A percentile compares a stretch with the other conserved stretches of the same genome.
Conservation (phyloP, 1,284 basidiomycete genomes). For the Vanrija pseudolonga region DNA sequence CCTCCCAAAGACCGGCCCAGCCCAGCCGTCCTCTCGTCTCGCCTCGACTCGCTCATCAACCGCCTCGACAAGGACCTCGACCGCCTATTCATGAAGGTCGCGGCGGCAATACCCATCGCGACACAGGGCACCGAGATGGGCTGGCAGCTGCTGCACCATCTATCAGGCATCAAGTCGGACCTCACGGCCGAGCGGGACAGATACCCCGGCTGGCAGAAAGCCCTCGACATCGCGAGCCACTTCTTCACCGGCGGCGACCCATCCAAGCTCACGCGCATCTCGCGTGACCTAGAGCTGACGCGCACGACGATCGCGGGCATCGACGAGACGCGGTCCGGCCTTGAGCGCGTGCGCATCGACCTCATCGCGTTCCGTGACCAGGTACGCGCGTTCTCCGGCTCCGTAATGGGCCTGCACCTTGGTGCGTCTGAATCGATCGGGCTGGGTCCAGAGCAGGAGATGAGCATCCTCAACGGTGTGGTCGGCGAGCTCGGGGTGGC, state of each 20-base stretch:
- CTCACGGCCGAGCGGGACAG: conserved; percentile 22
- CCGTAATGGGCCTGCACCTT: conserved; percentile 43
- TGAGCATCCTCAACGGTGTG: conserved; percentile 20
- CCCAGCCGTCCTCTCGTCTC: conserved; percentile 13
- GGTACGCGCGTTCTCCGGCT: conserved; percentile 36
- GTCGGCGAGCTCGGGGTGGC: conserved; percentile 12
- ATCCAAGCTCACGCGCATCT: conserved; percentile 25
- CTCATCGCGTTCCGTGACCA: conserved; percentile 38
- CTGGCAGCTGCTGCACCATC: conserved; percentile 9
- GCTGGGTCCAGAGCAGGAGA: conserved; percentile 35
- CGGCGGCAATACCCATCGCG: conserved; percentile 4
- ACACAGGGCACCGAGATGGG: conserved; percentile 6
- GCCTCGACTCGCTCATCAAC: conserved; percentile 33
- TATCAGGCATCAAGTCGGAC: conserved; percentile 4
- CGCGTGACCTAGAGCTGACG: conserved; percentile 33
- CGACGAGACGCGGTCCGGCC: conserved; percentile 16
- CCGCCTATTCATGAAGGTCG: conserved; percentile 19
- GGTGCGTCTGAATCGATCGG: conserved; percentile 22
- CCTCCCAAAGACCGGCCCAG: conserved; percentile 1
- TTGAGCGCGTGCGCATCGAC: conserved; percentile 27
- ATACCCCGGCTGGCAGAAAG: conserved; percentile 34
- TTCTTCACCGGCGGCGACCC: conserved; percentile 39
- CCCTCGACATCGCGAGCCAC: conserved; percentile 27
- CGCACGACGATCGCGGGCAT: conserved; percentile 28
- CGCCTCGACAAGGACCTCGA: conserved; percentile 32